Percentiles rank a stretch among this genome's conserved stretches.
phyloP scores from a whole-genome alignment of 768 basidiomycete species.

The Boletus barrowsii region DNA sequence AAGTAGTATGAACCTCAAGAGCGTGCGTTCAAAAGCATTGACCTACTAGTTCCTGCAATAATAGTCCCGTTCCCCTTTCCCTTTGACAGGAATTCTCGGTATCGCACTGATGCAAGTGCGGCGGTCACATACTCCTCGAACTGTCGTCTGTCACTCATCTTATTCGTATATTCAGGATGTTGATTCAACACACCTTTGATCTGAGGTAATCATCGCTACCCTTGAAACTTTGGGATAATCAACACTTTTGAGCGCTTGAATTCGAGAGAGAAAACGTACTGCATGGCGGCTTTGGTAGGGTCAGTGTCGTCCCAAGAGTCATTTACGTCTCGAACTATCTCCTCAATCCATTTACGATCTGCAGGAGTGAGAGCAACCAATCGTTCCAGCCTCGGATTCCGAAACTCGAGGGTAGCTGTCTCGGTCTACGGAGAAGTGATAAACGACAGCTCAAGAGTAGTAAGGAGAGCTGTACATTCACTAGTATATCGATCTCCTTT shows the following conservation, averaged over 20 bases:
- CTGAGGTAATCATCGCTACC: conserved; percentile 96
- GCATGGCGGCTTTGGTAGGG: conserved; percentile 56
- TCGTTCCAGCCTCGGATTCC: conserved; percentile 76
- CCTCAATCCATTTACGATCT: conserved; percentile 98
- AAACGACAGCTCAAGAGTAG: background rate
- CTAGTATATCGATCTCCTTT: conserved; percentile 84
- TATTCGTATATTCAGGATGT: background rate
- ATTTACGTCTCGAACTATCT: conserved; percentile 83
- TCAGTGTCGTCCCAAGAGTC: conserved; percentile 72
- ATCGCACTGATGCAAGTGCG: conserved; percentile 85
- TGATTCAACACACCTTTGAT: conserved; percentile 54
- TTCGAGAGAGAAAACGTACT: conserved; percentile 44
- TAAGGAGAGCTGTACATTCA: conserved; percentile 55
- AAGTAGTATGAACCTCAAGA: conserved; percentile 21
- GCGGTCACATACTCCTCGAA: conserved; percentile 95
- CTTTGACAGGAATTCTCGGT: conserved; percentile 78
- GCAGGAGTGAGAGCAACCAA: conserved; percentile 81
- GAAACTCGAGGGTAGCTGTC: conserved; percentile 81
- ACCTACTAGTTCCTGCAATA: conserved; percentile 58
- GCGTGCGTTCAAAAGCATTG: background rate
- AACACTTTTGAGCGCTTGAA: background rate
- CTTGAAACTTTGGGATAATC: conserved; percentile 62
- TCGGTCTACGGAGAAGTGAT: conserved; percentile 60
- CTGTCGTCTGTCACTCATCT: conserved; percentile 18
- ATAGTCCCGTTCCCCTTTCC: conserved; percentile 60